Conservation (phyloP, 768 basidiomycete species). For the Lactarius psammicola region DNA sequence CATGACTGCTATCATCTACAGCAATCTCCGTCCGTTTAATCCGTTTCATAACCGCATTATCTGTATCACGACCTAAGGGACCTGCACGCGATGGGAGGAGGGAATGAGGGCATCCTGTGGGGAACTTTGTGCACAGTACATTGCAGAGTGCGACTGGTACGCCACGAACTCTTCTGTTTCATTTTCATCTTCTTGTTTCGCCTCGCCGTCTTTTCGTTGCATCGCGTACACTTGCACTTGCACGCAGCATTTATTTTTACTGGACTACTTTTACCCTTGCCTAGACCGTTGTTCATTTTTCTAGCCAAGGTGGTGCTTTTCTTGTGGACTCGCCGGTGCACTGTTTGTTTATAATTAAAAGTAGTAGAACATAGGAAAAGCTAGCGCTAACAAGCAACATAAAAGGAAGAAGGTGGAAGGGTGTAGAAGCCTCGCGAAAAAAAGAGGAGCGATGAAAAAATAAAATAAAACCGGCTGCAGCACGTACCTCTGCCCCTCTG, state of each 20-base stretch:
- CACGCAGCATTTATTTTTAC: neutral
- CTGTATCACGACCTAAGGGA: constrained; percentile 21
- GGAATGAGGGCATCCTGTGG: neutral
- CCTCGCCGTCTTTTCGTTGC: neutral
- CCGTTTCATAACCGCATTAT: constrained; percentile 13
- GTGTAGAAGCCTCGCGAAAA: constrained; percentile 29
- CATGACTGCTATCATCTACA: constrained; percentile 29
- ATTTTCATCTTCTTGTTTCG: neutral
- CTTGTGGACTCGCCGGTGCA: neutral
- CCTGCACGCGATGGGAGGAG: neutral
- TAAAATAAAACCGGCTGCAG: constrained; percentile 13
- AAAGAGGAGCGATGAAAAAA: too few relatives aligned
- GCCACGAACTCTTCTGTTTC: neutral
- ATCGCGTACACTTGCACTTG: neutral
- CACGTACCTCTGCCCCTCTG: constrained; percentile 4
- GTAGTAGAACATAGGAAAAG: neutral
- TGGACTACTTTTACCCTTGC: neutral
- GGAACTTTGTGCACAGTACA: neutral
- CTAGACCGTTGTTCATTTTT: neutral
- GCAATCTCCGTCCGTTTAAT: constrained; percentile 20
- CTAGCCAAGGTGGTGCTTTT: neutral
- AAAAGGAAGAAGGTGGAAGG: constrained; percentile 18
- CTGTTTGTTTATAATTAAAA: neutral
- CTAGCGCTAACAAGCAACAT: neutral
- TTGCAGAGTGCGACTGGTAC: constrained; percentile 13